Evolutionary conservation across 352 stramenopile genomes (phyloP).

Genomic region (Pythium rhizo-oryzae): DNA sequence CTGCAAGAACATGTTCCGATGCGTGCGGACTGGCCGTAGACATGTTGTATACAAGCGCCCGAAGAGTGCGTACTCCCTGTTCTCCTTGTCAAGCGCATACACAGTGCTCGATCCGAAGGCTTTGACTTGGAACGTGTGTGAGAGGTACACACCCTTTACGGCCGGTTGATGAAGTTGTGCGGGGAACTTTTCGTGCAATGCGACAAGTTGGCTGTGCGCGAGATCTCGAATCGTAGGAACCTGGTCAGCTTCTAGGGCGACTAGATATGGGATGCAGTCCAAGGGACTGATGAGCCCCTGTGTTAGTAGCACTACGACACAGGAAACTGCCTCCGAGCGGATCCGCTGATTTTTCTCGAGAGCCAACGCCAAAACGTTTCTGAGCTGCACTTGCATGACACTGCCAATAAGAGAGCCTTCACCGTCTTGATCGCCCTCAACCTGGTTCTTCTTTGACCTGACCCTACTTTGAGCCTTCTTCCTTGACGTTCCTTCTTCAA

Average conservation of each 20-base stretch:
- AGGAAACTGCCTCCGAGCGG: constrained; percentile 68
- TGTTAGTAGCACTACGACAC: constrained; percentile 64
- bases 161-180: constrained; percentile 52
- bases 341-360: constrained; percentile 62
- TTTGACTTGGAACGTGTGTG: constrained; percentile 68
- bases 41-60: constrained; percentile 72
- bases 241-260: constrained; percentile 82
- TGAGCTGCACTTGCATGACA: constrained; percentile 85
- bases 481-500: constrained; percentile 51
- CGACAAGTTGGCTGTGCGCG: constrained; percentile 66
- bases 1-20: constrained; percentile 66
- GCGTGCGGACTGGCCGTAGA: constrained; percentile 43
- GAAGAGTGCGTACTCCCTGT: constrained; percentile 72
- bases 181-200: constrained; percentile 62
- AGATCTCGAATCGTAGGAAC: constrained; percentile 63
- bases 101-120: constrained; percentile 55
- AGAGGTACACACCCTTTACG: constrained; percentile 64
- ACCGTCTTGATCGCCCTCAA: constrained; percentile 87
- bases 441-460: constrained; percentile 73
- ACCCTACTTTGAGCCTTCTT: constrained; percentile 42
- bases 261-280: constrained; percentile 75
- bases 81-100: constrained; percentile 64
- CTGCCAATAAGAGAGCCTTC: constrained; percentile 85
- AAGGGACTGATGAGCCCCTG: constrained; percentile 81
- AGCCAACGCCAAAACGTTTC: constrained; percentile 58